Conservation (phyloP, 106 monocot genomes). For the Amphibolis antarctica region DNA sequence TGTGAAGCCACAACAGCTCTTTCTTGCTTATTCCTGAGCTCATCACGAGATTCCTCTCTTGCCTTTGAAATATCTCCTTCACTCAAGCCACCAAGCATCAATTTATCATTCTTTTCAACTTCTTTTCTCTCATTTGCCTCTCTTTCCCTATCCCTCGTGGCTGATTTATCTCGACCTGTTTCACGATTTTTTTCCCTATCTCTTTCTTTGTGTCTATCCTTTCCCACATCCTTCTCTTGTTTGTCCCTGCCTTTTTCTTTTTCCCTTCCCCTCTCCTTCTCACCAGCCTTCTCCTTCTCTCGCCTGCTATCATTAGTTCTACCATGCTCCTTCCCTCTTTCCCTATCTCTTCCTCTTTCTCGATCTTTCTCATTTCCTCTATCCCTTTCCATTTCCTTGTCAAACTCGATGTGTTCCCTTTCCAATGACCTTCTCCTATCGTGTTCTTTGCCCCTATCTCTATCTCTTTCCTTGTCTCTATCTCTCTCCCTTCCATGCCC, state of each 20-base stretch:
- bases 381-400: neutral
- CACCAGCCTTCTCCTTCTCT: constrained; percentile 2
- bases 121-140: neutral
- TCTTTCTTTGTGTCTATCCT: constrained; percentile 1
- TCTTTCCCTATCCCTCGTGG: neutral
- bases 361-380: constrained; percentile 4
- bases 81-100: neutral
- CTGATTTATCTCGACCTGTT: neutral
- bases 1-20: neutral
- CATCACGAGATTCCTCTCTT: neutral
- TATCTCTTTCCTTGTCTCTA: neutral
- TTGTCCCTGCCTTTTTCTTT: neutral
- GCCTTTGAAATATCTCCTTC: neutral
- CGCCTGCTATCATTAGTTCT: neutral
- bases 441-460: neutral
- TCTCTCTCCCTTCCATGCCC: constrained; percentile 2
- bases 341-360: constrained; percentile 5
- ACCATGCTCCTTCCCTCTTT: neutral
- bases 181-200: constrained; percentile 4
- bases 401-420: constrained; percentile 2
- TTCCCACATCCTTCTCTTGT: neutral
- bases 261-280: neutral
- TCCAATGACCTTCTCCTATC: constrained; percentile 4
- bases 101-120: neutral
- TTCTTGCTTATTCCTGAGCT: neutral